These are phyloP conservation scores for Annulohypoxylon maeteangense DNA, from an alignment of 495 filamentous ascomycete species.

Conservation along the genomic window DNA sequence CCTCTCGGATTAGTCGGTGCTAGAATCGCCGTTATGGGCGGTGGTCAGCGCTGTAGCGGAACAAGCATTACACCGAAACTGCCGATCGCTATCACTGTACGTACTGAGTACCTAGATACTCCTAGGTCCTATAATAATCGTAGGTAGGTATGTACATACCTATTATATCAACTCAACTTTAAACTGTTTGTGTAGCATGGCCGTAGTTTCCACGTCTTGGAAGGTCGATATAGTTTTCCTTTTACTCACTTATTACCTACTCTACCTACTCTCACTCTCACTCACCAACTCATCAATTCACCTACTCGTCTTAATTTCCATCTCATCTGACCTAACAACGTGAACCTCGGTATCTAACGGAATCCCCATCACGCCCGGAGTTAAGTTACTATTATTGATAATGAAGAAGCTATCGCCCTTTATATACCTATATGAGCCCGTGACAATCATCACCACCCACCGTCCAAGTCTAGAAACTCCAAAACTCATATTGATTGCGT, in stretches of 20 bases:
- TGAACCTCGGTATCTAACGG: too few species aligned
- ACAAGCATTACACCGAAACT: slow-evolving; percentile 13
- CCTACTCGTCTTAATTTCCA: neutral
- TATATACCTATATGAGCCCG: slow-evolving; percentile 53
- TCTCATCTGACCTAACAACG: neutral
- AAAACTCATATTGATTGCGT: slow-evolving; percentile 55
- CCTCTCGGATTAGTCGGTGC: slow-evolving; percentile 6
- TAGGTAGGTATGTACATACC: too few species aligned
- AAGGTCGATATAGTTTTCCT: too few species aligned
- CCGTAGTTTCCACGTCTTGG: neutral
- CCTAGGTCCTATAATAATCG: too few species aligned
- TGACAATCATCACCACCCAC: neutral
- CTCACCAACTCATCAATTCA: too few species aligned
- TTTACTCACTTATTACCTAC: too few species aligned
- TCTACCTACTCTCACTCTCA: too few species aligned
- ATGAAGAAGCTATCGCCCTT: slow-evolving; percentile 53
- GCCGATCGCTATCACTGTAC: neutral
- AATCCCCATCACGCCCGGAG: neutral
- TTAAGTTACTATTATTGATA: slow-evolving; percentile 45
- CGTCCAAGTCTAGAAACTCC: slow-evolving; percentile 21
- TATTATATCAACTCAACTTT: neutral
- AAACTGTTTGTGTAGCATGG: neutral
- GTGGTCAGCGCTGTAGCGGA: neutral
- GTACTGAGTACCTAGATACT: neutral
- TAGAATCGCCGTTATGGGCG: neutral